Evolutionary conservation across 2,329 filamentous ascomycete species (phyloP).

Genomic region (Orbilia javanica): DNA sequence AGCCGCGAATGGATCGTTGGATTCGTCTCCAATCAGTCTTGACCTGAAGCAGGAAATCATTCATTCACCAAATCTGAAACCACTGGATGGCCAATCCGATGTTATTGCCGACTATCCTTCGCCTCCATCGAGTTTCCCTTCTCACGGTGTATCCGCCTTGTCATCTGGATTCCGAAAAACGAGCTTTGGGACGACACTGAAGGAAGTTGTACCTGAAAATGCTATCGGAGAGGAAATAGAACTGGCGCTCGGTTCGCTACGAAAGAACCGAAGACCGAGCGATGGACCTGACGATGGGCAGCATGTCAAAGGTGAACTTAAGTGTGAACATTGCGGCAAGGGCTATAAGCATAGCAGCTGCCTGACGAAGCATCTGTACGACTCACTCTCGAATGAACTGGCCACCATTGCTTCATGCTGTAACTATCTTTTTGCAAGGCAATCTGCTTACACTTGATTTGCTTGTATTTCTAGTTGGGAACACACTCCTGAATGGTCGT

Average conservation of each 20-base stretch:
- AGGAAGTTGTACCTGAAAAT: conserved; percentile 63
- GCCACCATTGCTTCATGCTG: conserved; percentile 66
- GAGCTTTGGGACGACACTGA: conserved; percentile 62
- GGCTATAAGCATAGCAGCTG: conserved; percentile 99
- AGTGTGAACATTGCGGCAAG: conserved; percentile 98
- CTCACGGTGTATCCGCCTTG: conserved; percentile 74
- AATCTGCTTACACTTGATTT: conserved; percentile 63
- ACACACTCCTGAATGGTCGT: conserved; percentile 97
- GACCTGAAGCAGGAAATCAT: conserved; percentile 50
- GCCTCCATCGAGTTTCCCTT: conserved; percentile 69
- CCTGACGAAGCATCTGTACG: conserved; percentile 99
- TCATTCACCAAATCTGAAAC: conserved; percentile 71
- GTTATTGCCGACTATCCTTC: conserved; percentile 73
- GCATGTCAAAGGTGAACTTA: conserved; percentile 84
- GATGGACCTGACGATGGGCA: conserved; percentile 70
- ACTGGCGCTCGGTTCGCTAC: conserved; percentile 31
- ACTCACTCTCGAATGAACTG: conserved; percentile 73
- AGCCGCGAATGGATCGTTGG: conserved; percentile 61
- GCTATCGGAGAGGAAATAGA: conserved; percentile 62
- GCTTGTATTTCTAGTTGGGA: conserved; percentile 82
- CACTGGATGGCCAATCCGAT: conserved; percentile 71
- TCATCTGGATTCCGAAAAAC: conserved; percentile 67
- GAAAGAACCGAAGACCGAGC: conserved; percentile 57
- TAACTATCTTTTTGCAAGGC: conserved; percentile 63
- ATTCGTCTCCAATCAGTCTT: conserved; percentile 32